Evolutionary conservation across 805 yeast species (phyloP).

Genomic region (Lipomyces mesembrius): DNA sequence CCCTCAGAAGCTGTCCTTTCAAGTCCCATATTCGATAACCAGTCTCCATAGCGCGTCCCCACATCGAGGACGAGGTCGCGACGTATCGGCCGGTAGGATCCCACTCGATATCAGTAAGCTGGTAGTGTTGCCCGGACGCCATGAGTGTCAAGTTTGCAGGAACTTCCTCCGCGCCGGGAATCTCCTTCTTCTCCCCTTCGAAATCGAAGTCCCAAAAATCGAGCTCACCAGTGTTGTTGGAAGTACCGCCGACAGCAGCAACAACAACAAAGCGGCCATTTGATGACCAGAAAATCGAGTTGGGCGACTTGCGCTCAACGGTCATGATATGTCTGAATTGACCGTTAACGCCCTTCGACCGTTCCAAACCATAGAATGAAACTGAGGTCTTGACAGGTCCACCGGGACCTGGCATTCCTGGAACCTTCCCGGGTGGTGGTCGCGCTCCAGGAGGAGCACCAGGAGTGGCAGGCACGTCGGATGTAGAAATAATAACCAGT

Average conservation of each 20-base stretch:
- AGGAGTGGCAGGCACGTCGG: constrained; percentile 49
- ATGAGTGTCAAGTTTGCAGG: constrained; percentile 65
- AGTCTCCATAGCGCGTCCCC: constrained; percentile 84
- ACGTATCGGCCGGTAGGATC: constrained; percentile 94
- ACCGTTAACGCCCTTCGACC: constrained; percentile 54
- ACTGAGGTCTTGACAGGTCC: constrained; percentile 60
- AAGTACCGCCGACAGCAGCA: constrained; percentile 52
- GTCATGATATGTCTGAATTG: constrained; percentile 66
- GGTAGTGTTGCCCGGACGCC: constrained; percentile 66
- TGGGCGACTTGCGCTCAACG: constrained; percentile 65
- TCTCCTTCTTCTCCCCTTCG: constrained; percentile 61
- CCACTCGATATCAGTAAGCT: constrained; percentile 87
- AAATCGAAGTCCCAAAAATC: constrained; percentile 87
- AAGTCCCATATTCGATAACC: constrained; percentile 89
- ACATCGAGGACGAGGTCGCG: constrained; percentile 83
- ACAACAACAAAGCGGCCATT: constrained; percentile 81
- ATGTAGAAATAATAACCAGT: constrained; percentile 75
- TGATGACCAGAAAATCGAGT: constrained; percentile 86
- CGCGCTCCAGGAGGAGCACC: constrained; percentile 22
- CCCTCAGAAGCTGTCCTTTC: constrained; percentile 75
- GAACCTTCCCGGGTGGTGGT: constrained; percentile 19
- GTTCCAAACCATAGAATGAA: constrained; percentile 83
- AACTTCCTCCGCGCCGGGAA: constrained; percentile 54
- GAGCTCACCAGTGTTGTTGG: constrained; percentile 60
- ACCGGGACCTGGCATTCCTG: constrained; percentile 39